Base-by-base conservation (phyloP, 352 stramenopile species). In the Phytophthora capsici region DNA sequence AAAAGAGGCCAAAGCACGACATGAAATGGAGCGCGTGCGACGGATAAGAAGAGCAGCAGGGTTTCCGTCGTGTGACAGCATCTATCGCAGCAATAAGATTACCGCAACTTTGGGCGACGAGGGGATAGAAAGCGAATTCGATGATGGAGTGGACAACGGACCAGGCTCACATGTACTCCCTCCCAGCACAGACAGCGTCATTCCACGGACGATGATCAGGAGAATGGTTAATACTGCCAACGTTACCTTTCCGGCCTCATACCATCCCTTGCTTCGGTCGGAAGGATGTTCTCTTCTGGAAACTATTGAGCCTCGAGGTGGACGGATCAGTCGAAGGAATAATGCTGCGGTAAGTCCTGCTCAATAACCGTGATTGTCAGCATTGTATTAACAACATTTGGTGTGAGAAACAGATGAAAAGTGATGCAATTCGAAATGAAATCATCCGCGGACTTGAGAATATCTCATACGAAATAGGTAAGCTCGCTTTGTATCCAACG, bases 391-490 rank as follows among this genome's bases (percentile, higher is more conserved):
- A 63, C 32, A 41, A n/a, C 12, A 13, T 38, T 22, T 32, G 46
- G 25, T 28, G 40, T 37, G 14, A 57, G 41, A 9, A 37, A 58
- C 44, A 75, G 67, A 38, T 65, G 8, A 44, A 12, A 43, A 78
- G 70, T 54, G 40, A 50, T 4, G 56, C 70, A 14, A 69, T 69
- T 26, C 57, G 66, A 25, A 23, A 63, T 41, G 50, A 74, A 51
- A 67, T 89, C 6, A 60, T 66, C 5, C 70, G 84, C 9, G 70
- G 65, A 14, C 40, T 93, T 5, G 73, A 78, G 1, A 93, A 93
- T 22, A 45, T 69, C 17, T 14, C 61, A 2, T 90, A 72, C 44
- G 58, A 66, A 52, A 45, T 76, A 60, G 83, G 82, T 87, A 57
- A 25, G 58, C 57, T n/a, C 49, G 12, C 7, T 59, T 43, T 41